Evolutionary conservation across 2,329 filamentous ascomycete genomes (phyloP), one percentile per base, ranked within the genome.

Genomic region (Cladosporium austrohemisphaericum): DNA sequence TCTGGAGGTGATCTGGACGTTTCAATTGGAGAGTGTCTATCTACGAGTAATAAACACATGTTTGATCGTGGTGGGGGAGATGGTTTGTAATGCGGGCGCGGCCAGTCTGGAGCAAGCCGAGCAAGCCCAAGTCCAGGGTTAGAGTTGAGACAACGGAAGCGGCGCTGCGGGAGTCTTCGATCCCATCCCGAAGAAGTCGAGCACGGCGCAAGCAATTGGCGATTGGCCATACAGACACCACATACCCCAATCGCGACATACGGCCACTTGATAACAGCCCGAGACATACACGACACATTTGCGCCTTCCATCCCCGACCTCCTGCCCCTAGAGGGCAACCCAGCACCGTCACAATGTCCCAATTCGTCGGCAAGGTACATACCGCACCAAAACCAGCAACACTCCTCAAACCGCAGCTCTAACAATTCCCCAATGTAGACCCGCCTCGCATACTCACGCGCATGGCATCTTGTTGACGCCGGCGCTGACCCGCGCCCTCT

Each of bases 401-500:
- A 38, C 4, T 19, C 11, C 16, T 46, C 32, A 37, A 37, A 46
- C 23, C 7, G 25, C 4, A 13, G 4, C 16, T 46, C 32, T 46
- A 37, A 46, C 23, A 43, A 3, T 10, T 31, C 32, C 7, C n/a
- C n/a, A n/a, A 13, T 20, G 25, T 61, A 97, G 91, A 97, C 93
- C 54, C 88, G 88, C 66, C 85, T 98, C 57, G 92, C 93, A 74
- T 98, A 97, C 78, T 91, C 91, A 37, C 85, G 94, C 63, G 83
- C 86, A 75, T 98, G 94, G 93, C 93, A 98, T 73, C 83, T 87
- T 83, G 69, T 97, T 78, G 69, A 93, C 77, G 71, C 88, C 73
- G 64, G 77, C 76, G 58, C 84, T 71, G 68, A 79, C 60, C 66
- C 76, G 1, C 89, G 90, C 11, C 84, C 89, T n/a, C 85, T 96